Evolutionary conservation across 306 rosid genomes (phyloP).

Genomic region (Trichosanthes truncata): DNA sequence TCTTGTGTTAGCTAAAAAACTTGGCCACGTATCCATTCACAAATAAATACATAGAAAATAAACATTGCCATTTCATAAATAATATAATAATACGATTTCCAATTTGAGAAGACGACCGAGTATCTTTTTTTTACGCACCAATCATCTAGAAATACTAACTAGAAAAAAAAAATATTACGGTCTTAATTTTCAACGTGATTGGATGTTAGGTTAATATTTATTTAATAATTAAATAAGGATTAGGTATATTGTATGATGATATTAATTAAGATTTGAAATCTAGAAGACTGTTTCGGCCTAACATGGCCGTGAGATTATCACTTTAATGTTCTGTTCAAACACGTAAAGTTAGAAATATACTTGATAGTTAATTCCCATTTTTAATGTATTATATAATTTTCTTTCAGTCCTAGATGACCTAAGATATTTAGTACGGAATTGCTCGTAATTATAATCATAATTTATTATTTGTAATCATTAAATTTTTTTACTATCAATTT

Average conservation of each 20-base stretch:
- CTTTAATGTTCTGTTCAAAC: neutral
- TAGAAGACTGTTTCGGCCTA: neutral
- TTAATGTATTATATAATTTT: neutral
- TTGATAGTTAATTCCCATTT: neutral
- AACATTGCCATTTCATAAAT: too few species aligned
- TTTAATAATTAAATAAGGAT: neutral
- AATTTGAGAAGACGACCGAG: neutral
- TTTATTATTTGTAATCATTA: too few species aligned
- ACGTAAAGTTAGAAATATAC: neutral
- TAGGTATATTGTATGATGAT: neutral
- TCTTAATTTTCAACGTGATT: neutral
- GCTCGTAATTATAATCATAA: too few species aligned
- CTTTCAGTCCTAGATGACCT: too few species aligned
- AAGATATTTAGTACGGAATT: too few species aligned
- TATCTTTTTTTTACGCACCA: neutral
- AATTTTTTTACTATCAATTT: neutral
- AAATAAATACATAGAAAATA: too few species aligned
- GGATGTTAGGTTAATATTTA: neutral
- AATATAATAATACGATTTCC: neutral
- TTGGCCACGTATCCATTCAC: too few species aligned
- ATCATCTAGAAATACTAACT: too few species aligned
- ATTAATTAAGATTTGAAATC: neutral
- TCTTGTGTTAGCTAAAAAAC: too few species aligned
- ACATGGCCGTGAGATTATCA: neutral
- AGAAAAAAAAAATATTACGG: neutral